Conservation (phyloP, 805 yeast species). For the Cyberlindnera maritima region DNA sequence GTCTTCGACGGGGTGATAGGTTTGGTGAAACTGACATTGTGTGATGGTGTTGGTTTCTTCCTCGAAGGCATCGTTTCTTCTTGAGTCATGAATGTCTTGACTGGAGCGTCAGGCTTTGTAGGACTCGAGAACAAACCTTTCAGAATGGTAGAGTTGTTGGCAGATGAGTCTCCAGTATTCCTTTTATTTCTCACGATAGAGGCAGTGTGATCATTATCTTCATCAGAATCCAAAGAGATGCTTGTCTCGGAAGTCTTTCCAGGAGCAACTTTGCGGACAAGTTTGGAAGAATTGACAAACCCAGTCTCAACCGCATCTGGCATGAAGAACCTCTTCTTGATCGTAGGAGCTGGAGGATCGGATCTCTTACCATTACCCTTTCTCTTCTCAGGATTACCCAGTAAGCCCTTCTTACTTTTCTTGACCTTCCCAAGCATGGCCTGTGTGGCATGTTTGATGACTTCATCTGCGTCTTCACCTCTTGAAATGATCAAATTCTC, state of each 20-base stretch:
- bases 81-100: neutral
- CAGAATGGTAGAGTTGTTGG: conserved; percentile 5
- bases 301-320: conserved; percentile 72
- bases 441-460: conserved; percentile 64
- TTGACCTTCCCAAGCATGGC: conserved; percentile 46
- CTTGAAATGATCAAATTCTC: conserved; percentile 57
- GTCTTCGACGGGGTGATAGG: neutral
- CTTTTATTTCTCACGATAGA: neutral
- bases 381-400: neutral
- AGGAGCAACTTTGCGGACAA: conserved; percentile 36
- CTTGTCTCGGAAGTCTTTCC: conserved; percentile 7
- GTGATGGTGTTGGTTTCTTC: neutral
- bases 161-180: neutral
- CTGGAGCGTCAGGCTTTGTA: neutral
- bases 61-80: neutral
- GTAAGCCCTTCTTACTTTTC: conserved; percentile 12
- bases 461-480: conserved; percentile 63
- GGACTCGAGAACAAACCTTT: conserved; percentile 9
- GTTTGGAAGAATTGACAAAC: conserved; percentile 48
- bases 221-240: conserved; percentile 18
- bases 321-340: conserved; percentile 59
- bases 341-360: conserved; percentile 13
- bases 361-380: conserved; percentile 17
- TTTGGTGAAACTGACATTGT: neutral
- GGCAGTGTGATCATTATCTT: conserved; percentile 4